phyloP scores from a whole-genome alignment of 2,329 filamentous ascomycete species.

The Cyclaneusma minus region DNA sequence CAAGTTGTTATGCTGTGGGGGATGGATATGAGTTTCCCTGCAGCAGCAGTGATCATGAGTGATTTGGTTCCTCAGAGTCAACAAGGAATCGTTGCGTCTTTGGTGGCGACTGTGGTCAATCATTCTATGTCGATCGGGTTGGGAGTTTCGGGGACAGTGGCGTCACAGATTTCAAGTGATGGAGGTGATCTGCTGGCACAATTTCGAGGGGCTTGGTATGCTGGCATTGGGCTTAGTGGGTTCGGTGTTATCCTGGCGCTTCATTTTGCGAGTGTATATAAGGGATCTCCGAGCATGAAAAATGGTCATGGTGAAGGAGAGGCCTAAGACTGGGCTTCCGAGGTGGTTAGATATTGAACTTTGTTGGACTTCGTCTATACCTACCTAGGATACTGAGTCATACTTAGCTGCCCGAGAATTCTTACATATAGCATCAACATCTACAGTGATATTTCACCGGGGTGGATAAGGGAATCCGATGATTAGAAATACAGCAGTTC shows the following conservation, averaged over 20 bases:
- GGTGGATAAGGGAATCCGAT: no score
- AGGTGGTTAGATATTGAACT: no score
- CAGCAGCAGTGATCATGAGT: constrained; percentile 42
- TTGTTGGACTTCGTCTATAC: no score
- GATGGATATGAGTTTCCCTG: constrained; percentile 51
- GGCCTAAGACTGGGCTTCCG: no score
- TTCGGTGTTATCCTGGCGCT: constrained; percentile 14
- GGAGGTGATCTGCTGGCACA: constrained; percentile 20
- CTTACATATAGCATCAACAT: no score
- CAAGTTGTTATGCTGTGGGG: constrained; percentile 42
- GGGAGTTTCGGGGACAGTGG: constrained; percentile 49
- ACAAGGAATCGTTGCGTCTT: constrained; percentile 33
- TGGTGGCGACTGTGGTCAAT: constrained; percentile 51
- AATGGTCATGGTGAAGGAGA: no score
- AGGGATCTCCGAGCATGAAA: no score
- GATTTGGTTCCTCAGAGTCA: constrained; percentile 29
- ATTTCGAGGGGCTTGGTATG: constrained; percentile 25
- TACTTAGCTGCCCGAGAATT: no score
- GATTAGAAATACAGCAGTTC: no score
- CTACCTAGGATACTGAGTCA: no score
- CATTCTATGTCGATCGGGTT: constrained; percentile 51
- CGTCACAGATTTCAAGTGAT: no score
- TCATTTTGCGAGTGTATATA: constrained; percentile 14
- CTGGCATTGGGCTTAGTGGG: constrained; percentile 19
- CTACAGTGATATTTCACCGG: no score